phyloP scores from a whole-genome alignment of 495 filamentous ascomycete genomes.

The Pseudotulostoma volvatum region DNA sequence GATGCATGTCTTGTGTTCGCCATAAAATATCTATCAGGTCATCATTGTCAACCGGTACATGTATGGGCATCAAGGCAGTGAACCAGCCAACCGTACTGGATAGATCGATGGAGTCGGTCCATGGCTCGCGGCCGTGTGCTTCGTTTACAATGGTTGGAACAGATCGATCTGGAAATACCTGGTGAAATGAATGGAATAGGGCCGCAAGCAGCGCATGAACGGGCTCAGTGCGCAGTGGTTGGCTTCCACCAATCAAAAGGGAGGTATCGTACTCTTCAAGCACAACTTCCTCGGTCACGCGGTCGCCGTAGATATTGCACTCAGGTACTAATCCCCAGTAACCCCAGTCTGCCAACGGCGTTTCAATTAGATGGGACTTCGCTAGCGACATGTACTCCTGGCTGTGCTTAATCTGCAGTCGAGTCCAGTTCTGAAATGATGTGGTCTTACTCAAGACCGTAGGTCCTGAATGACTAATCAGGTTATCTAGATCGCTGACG shows the following conservation, averaged over 20 bases:
- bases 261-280: constrained; percentile 17
- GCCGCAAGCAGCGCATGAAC: constrained; percentile 26
- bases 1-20: constrained; percentile 31
- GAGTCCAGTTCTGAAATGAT: constrained; percentile 38
- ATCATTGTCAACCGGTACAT: constrained; percentile 11
- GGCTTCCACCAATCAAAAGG: constrained; percentile 13
- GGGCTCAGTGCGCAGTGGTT: constrained; percentile 18
- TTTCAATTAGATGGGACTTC: constrained; percentile 6
- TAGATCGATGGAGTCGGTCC: constrained; percentile 15
- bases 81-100: constrained; percentile 31
- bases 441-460: constrained; percentile 15
- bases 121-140: constrained; percentile 19
- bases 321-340: constrained; percentile 24
- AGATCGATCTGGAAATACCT: constrained; percentile 28
- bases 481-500: constrained; percentile 34
- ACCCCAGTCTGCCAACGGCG: constrained; percentile 6
- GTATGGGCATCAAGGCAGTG: constrained; percentile 33
- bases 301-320: constrained; percentile 19
- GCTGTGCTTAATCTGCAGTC: constrained; percentile 16
- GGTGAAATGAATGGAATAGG: constrained; percentile 27
- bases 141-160: constrained; percentile 21
- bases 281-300: constrained; percentile 8
- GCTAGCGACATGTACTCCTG: constrained; percentile 3
- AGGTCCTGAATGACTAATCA: constrained; percentile 27
- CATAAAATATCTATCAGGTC: constrained; percentile 24